Evolutionary conservation across 1,284 basidiomycete species (phyloP).

Genomic region (Ceratobasidium sp.): DNA sequence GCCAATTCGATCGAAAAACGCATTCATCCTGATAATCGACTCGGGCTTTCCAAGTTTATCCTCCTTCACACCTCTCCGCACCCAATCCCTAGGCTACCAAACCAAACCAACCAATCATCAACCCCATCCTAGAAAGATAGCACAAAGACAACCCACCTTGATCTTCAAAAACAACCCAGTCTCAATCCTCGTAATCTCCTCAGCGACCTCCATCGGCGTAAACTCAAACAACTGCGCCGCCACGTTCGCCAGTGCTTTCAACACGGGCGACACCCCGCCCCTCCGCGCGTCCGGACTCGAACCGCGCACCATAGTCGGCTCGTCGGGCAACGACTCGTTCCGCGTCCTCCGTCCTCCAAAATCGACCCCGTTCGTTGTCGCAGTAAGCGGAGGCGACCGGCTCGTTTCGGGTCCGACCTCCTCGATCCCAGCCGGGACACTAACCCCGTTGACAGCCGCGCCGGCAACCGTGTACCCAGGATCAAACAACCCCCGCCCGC

Average conservation of each 20-base stretch:
- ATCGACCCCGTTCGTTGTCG: background rate
- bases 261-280: conserved; percentile 64
- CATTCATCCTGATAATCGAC: conserved; percentile 76
- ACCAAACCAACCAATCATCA: background rate
- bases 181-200: conserved; percentile 81
- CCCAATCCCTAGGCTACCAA: conserved; percentile 85
- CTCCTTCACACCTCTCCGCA: conserved; percentile 62
- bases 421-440: background rate
- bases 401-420: conserved; percentile 2
- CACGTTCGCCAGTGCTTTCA: conserved; percentile 72
- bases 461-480: conserved; percentile 30
- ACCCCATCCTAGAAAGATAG: too few relatives aligned
- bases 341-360: conserved; percentile 26
- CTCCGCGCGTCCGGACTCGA: conserved; percentile 51
- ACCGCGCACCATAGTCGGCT: conserved; percentile 11
- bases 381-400: conserved; percentile 27
- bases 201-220: conserved; percentile 75
- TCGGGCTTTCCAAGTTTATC: conserved; percentile 64
- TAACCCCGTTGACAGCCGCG: background rate
- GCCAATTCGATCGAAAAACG: conserved; percentile 79
- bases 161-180: conserved; percentile 75
- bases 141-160: conserved; percentile 32
- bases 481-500: too few relatives aligned
- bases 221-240: conserved; percentile 68
- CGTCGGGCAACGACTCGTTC: conserved; percentile 15